Conservation (phyloP, 176 grass and related monocot species). For the Oryza rufipogon region DNA sequence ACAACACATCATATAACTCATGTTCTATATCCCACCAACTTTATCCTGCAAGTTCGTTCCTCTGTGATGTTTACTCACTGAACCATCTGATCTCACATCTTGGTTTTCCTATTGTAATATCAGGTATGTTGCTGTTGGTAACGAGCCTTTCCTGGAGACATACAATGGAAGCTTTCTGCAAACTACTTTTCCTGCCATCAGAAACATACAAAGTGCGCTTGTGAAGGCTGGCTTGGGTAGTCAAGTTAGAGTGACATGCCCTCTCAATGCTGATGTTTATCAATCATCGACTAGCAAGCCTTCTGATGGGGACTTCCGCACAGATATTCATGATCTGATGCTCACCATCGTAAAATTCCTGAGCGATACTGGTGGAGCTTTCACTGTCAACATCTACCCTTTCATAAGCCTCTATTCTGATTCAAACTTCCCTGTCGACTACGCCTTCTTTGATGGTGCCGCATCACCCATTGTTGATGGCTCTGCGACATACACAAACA, state of each 20-base stretch:
- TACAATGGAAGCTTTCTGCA: slow-evolving; percentile 99
- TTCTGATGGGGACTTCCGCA: slow-evolving; percentile 91
- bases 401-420: slow-evolving; percentile 96
- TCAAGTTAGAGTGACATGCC: slow-evolving; percentile 80
- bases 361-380: slow-evolving; percentile 72
- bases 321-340: slow-evolving; percentile 89
- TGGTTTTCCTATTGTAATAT: slow-evolving; percentile 26
- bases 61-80: background rate
- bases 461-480: slow-evolving; percentile 67
- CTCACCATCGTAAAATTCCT: slow-evolving; percentile 88
- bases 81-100: slow-evolving; percentile 6
- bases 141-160: slow-evolving; percentile 94
- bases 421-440: slow-evolving; percentile 83
- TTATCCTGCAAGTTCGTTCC: background rate
- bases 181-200: slow-evolving; percentile 86
- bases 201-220: slow-evolving; percentile 83
- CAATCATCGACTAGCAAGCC: slow-evolving; percentile 56
- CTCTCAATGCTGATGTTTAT: slow-evolving; percentile 92
- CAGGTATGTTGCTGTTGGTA: slow-evolving; percentile 97
- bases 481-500: slow-evolving; percentile 78
- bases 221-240: slow-evolving; percentile 76
- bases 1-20: slow-evolving; percentile 1
- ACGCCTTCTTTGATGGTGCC: slow-evolving; percentile 91
- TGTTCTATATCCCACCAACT: slow-evolving; percentile 23
- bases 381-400: slow-evolving; percentile 99